Base-by-base conservation (phyloP, 495 filamentous ascomycete genomes). In the Neurospora terricola region DNA sequence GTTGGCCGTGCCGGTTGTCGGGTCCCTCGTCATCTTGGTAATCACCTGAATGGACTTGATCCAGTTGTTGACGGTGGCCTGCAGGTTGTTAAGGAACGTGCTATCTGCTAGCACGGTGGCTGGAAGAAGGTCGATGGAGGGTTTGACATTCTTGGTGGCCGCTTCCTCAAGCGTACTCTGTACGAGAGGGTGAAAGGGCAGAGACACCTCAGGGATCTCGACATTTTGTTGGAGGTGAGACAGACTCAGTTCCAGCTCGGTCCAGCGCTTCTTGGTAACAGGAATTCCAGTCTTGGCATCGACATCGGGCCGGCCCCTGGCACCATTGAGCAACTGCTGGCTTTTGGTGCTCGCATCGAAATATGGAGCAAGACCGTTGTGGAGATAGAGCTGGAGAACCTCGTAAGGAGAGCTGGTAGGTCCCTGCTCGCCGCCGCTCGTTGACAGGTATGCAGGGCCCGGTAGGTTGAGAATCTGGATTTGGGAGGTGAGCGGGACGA, bases 41-140 rank as follows among this genome's bases (percentile, higher is more conserved):
- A 98, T 94, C n/a, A 91, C 91, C 81, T 97, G 94, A 73, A 99
- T 98, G 11, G 94, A 97, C 83, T 97, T 94, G 82, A 98, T 98
- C 96, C 96, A 99, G 75, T 90, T 88, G 83, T 97, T 98, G 69
- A 97, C 96, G 16, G 89, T 94, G 71, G 92, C 91, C 78, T 98
- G 96, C 37, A 99, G 86, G 74, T 91, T 94, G 80, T 99, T 99
- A 71, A 97, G 89, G 76, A 98, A 97, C 14, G 89, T 89, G 80
- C 92, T 97, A 81, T 96, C 96, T 48, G 91, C 87, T 30, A 98
- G 84, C 30, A 95, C 84, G 4, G 85, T 80, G 5, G 87, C 74
- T 38, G 93, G 91, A 70, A 99, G 91, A 70, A 93, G 78, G 43
- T 97, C 94, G 23, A 93, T 85, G 0, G 90, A 88, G 18, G 92